Evolutionary conservation across 768 basidiomycete species (phyloP).

Genomic region (Boletus sp.): DNA sequence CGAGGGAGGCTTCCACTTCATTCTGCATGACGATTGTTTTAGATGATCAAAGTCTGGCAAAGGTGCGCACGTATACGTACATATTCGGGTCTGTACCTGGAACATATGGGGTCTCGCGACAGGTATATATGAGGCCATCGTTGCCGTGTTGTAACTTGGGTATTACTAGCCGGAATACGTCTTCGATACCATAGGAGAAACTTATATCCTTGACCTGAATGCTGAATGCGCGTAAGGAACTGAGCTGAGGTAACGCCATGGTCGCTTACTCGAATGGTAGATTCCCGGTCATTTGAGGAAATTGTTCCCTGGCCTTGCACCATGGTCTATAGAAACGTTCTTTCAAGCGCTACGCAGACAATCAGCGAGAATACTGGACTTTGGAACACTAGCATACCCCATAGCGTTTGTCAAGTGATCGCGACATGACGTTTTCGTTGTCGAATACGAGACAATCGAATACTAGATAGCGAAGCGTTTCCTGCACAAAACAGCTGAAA

Average conservation of each 20-base stretch:
- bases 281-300: conserved; percentile 59
- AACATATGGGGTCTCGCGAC: conserved; percentile 77
- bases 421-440: conserved; percentile 82
- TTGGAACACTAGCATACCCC: conserved; percentile 55
- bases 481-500: conserved; percentile 41
- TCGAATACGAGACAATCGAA: conserved; percentile 93
- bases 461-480: conserved; percentile 77
- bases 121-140: conserved; percentile 96
- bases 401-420: conserved; percentile 82
- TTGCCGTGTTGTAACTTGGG: conserved; percentile 86
- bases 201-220: conserved; percentile 87
- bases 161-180: conserved; percentile 82
- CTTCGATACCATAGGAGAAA: conserved; percentile 82
- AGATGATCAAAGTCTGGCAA: neutral
- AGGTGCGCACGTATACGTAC: conserved; percentile 70
- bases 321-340: conserved; percentile 85
- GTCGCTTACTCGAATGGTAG: conserved; percentile 82
- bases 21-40: conserved; percentile 41
- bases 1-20: conserved; percentile 99
- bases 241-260: neutral
- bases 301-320: conserved; percentile 60
- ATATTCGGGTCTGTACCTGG: conserved; percentile 86
- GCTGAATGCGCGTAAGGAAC: conserved; percentile 40
- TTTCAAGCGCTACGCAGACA: conserved; percentile 46
- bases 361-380: conserved; percentile 2